These are phyloP conservation scores for Carex pumila DNA, from an alignment of 176 grass and related monocot genomes.

Conservation along the genomic window DNA sequence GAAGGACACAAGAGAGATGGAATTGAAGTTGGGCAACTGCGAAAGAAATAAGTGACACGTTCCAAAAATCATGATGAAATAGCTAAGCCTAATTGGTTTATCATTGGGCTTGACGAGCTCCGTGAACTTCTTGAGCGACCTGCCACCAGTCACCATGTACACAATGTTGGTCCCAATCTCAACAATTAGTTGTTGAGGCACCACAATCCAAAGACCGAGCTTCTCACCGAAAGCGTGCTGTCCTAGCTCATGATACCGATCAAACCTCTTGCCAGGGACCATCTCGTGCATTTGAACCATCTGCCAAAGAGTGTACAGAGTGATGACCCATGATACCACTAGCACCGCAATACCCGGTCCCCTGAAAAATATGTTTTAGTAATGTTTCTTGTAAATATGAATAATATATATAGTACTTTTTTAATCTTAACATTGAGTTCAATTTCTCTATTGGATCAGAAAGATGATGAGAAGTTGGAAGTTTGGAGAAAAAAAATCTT, in stretches of 20 bases:
- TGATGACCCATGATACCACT: slow-evolving; percentile 41
- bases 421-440: background rate
- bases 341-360: slow-evolving; percentile 31
- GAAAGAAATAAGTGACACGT: slow-evolving; percentile 40
- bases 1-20: slow-evolving; percentile 42
- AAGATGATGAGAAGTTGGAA: background rate
- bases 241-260: slow-evolving; percentile 64
- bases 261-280: slow-evolving; percentile 54
- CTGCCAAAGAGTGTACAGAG: slow-evolving; percentile 56
- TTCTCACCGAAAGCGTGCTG: slow-evolving; percentile 56
- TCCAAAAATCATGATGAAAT: slow-evolving; percentile 52
- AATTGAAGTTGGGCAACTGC: slow-evolving; percentile 57
- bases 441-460: background rate
- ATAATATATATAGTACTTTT: background rate
- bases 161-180: slow-evolving; percentile 52
- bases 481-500: background rate
- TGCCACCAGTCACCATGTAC: slow-evolving; percentile 75
- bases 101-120: slow-evolving; percentile 12
- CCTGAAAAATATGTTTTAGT: slow-evolving; percentile 9
- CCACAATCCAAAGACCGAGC: slow-evolving; percentile 60
- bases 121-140: slow-evolving; percentile 49
- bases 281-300: slow-evolving; percentile 71
- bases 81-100: slow-evolving; percentile 11
- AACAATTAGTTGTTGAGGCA: slow-evolving; percentile 61
- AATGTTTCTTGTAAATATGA: background rate